Conservation (phyloP, 495 filamentous ascomycete genomes). For the Aspergillus cavernicola region DNA sequence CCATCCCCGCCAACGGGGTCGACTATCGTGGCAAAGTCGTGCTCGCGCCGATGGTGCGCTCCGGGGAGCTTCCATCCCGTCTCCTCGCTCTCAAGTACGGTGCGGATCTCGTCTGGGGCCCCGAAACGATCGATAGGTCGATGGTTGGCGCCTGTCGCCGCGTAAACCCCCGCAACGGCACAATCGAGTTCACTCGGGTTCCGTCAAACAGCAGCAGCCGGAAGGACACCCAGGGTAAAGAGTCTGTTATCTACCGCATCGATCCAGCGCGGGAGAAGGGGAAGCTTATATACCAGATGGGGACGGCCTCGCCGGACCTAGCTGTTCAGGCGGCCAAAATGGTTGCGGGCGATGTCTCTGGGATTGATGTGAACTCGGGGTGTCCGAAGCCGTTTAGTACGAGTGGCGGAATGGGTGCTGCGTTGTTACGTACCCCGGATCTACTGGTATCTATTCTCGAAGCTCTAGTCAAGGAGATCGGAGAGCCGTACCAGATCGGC, state of each 20-base stretch:
- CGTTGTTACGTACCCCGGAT: conserved; percentile 78
- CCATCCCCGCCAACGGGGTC: conserved; percentile 83
- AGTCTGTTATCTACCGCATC: conserved; percentile 78
- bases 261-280: conserved; percentile 70
- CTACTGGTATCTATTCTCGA: conserved; percentile 75
- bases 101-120: conserved; percentile 95
- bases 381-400: conserved; percentile 97
- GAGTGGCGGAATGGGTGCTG: conserved; percentile 89
- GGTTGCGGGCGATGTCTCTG: conserved; percentile 80
- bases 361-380: conserved; percentile 95
- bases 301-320: conserved; percentile 72
- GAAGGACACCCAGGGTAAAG: conserved; percentile 47
- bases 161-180: conserved; percentile 66
- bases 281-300: conserved; percentile 84
- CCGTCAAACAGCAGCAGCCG: conserved; percentile 59
- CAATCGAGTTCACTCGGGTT: conserved; percentile 76
- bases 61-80: conserved; percentile 87
- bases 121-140: conserved; percentile 87
- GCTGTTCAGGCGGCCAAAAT: conserved; percentile 81
- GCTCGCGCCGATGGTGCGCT: conserved; percentile 95
- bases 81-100: conserved; percentile 88
- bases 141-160: conserved; percentile 80
- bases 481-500: conserved; percentile 71
- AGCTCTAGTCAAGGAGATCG: conserved; percentile 74
- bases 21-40: conserved; percentile 92